Conservation (phyloP, 768 basidiomycete species). For the Termitomyces sp. region DNA sequence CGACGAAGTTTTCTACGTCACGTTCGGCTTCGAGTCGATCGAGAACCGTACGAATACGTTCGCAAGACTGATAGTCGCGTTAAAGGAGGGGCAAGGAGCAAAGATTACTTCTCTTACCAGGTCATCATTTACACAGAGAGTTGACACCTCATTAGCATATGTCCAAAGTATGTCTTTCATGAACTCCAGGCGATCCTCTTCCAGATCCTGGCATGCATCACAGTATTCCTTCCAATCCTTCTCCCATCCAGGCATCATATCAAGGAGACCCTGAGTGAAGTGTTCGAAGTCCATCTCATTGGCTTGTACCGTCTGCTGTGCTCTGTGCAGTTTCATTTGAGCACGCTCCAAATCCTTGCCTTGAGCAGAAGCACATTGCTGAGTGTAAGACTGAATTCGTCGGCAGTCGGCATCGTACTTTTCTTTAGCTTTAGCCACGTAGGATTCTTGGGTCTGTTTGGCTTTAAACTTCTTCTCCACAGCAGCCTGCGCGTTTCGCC, state of each 20-base stretch:
- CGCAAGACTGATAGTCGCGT: slow-evolving; percentile 65
- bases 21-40: slow-evolving; percentile 82
- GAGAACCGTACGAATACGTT: slow-evolving; percentile 75
- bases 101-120: slow-evolving; percentile 39
- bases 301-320: slow-evolving; percentile 78
- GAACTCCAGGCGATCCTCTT: slow-evolving; percentile 91
- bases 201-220: slow-evolving; percentile 94
- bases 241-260: slow-evolving; percentile 81
- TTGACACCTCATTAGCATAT: slow-evolving; percentile 91
- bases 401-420: slow-evolving; percentile 87
- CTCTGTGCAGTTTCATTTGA: slow-evolving; percentile 74
- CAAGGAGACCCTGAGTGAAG: slow-evolving; percentile 69
- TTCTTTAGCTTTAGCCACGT: slow-evolving; percentile 82
- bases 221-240: slow-evolving; percentile 91
- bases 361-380: slow-evolving; percentile 77
- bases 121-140: slow-evolving; percentile 93
- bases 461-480: slow-evolving; percentile 88
- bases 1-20: slow-evolving; percentile 83
- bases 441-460: slow-evolving; percentile 79
- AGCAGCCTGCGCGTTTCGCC: slow-evolving; percentile 58
- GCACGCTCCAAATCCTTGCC: slow-evolving; percentile 88
- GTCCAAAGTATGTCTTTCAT: slow-evolving; percentile 94
- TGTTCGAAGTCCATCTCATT: slow-evolving; percentile 89
- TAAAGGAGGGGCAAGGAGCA: neutral
- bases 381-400: slow-evolving; percentile 85